These are phyloP conservation scores for Sporobolus alterniflorus DNA, from an alignment of 202 grass and related monocot species.

Conservation along the genomic window DNA sequence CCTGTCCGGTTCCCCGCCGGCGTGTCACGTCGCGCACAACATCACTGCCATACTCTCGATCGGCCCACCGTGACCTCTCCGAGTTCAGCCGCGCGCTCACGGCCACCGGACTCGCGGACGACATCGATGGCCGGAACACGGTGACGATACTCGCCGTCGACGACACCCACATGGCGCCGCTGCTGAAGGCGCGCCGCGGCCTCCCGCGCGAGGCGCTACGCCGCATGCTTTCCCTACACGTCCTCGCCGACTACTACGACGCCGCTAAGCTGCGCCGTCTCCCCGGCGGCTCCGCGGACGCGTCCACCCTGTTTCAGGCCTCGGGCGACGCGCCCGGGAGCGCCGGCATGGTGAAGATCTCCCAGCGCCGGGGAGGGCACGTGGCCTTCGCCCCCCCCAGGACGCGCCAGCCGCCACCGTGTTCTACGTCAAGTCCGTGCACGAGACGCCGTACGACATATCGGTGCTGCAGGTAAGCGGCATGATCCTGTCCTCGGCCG, in stretches of 20 bases:
- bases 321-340: no score
- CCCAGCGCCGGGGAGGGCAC: no score
- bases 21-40: conserved; percentile 50
- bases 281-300: no score
- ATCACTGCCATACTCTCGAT: conserved; percentile 83
- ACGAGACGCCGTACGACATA: no score
- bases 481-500: no score
- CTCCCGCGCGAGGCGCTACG: conserved; percentile 58
- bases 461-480: no score
- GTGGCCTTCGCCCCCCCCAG: no score
- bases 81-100: conserved; percentile 74
- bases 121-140: conserved; percentile 63
- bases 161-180: conserved; percentile 61
- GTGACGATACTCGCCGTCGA: conserved; percentile 74
- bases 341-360: no score
- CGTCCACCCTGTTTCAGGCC: no score
- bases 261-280: conserved; percentile 61
- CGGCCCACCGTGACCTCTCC: conserved; percentile 52
- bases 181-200: conserved; percentile 39
- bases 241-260: conserved; percentile 85
- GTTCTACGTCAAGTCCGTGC: no score
- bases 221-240: conserved; percentile 72
- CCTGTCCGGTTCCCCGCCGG: no score
- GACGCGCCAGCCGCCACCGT: no score
- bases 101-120: conserved; percentile 57